Conservation (phyloP, 257 asterid species). For the Solanum chmielewskii region DNA sequence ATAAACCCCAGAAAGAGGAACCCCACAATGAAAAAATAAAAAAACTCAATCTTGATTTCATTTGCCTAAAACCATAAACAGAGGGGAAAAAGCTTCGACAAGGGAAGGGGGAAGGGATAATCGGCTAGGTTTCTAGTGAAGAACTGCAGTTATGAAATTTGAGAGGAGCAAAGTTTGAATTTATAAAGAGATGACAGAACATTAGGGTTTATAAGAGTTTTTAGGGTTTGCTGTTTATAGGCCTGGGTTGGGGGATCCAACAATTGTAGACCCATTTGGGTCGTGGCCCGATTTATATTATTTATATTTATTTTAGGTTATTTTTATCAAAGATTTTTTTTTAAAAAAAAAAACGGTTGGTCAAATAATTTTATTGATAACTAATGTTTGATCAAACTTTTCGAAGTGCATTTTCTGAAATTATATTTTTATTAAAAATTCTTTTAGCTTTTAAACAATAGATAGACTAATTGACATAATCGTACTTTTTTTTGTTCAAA, state of each 20-base stretch:
- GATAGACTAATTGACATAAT: too few species aligned
- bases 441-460: too few species aligned
- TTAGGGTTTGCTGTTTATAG: not conserved
- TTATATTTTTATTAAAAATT: too few species aligned
- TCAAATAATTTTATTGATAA: too few species aligned
- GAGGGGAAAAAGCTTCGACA: not conserved
- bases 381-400: too few species aligned
- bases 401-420: too few species aligned
- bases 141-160: not conserved
- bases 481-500: too few species aligned
- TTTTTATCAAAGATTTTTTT: too few species aligned
- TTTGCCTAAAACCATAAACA: not conserved
- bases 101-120: not conserved
- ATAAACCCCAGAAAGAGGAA: not conserved
- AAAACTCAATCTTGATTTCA: not conserved
- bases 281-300: not conserved
- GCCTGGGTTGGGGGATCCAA: not conserved
- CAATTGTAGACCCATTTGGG: not conserved
- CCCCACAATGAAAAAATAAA: not conserved
- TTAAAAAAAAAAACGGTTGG: too few species aligned
- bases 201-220: slow-evolving; percentile 14
- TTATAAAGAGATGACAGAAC: not conserved
- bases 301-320: too few species aligned
- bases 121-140: not conserved
- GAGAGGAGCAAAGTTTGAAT: not conserved